A percentile compares a stretch with the other conserved stretches of the same genome.
Evolutionary conservation across 768 basidiomycete genomes (phyloP).

Genomic region (Crepidotus variabilis): DNA sequence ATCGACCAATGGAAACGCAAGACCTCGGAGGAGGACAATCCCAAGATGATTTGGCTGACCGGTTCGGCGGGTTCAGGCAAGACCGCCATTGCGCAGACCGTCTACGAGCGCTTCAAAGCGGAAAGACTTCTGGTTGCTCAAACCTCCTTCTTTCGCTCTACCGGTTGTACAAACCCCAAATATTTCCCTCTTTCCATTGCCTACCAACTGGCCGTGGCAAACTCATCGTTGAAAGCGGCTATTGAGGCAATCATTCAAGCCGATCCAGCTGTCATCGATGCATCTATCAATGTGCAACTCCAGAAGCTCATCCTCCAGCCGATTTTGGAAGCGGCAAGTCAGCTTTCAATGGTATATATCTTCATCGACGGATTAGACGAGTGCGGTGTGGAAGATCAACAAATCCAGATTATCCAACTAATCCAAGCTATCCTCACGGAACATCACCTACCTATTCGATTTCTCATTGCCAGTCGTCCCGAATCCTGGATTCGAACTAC

Average conservation of each 20-base stretch:
- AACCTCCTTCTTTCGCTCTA: slow-evolving; percentile 7
- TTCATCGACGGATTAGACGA: slow-evolving; percentile 13
- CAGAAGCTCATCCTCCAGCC: slow-evolving; percentile 4
- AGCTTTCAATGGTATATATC: neutral
- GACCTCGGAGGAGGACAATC: neutral
- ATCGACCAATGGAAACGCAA: neutral
- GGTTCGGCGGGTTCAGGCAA: slow-evolving; percentile 12
- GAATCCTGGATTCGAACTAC: slow-evolving; percentile 2
- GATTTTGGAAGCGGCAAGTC: neutral
- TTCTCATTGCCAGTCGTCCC: slow-evolving; percentile 11
- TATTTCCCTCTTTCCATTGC: slow-evolving; percentile 7
- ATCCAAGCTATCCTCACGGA: neutral
- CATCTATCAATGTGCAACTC: slow-evolving; percentile 5
- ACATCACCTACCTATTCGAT: slow-evolving; percentile 1
- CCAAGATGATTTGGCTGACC: slow-evolving; percentile 3
- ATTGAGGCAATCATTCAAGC: neutral
- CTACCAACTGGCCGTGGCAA: slow-evolving; percentile 3
- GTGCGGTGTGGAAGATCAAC: neutral
- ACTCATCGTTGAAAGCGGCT: neutral
- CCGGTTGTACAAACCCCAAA: neutral
- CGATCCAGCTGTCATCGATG: slow-evolving; percentile 4
- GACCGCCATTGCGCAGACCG: slow-evolving; percentile 5
- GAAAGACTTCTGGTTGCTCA: neutral
- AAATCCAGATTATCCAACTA: neutral
- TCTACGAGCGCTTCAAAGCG: slow-evolving; percentile 2